Conservation (phyloP, 352 stramenopile species). For the Globisporangium recalcitrans region DNA sequence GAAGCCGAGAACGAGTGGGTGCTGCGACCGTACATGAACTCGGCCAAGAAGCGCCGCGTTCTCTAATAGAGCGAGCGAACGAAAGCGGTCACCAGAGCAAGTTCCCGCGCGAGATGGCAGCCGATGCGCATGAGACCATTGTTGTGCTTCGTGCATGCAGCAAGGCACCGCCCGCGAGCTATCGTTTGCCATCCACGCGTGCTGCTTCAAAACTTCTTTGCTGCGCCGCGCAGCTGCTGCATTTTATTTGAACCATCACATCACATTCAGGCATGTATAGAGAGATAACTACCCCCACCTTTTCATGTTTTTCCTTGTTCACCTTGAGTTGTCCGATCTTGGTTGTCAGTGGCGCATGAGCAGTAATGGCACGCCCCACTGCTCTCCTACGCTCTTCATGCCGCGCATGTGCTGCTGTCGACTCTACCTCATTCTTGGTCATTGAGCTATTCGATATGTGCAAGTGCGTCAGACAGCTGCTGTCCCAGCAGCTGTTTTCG, state of each 20-base stretch:
- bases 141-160: background rate
- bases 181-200: background rate
- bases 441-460: background rate
- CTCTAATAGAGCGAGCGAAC: slow-evolving; percentile 39
- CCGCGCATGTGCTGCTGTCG: background rate
- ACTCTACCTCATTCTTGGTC: background rate
- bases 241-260: slow-evolving; percentile 2
- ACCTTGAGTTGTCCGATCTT: background rate
- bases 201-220: background rate
- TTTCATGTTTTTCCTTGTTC: background rate
- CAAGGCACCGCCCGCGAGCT: background rate
- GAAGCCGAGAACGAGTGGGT: slow-evolving; percentile 99
- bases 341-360: too few species aligned
- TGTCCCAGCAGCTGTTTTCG: slow-evolving; percentile 9
- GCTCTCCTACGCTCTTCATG: background rate
- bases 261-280: slow-evolving; percentile 3
- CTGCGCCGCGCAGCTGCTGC: background rate
- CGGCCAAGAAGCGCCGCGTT: slow-evolving; percentile 94
- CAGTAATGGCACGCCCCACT: too few species aligned
- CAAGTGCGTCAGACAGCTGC: too few species aligned
- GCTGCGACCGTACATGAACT: slow-evolving; percentile 99
- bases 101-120: background rate
- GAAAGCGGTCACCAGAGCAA: background rate
- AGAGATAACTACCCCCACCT: background rate
- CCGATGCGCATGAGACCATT: background rate